Conservation (phyloP, 306 rosid genomes). For the Quercus alba region DNA sequence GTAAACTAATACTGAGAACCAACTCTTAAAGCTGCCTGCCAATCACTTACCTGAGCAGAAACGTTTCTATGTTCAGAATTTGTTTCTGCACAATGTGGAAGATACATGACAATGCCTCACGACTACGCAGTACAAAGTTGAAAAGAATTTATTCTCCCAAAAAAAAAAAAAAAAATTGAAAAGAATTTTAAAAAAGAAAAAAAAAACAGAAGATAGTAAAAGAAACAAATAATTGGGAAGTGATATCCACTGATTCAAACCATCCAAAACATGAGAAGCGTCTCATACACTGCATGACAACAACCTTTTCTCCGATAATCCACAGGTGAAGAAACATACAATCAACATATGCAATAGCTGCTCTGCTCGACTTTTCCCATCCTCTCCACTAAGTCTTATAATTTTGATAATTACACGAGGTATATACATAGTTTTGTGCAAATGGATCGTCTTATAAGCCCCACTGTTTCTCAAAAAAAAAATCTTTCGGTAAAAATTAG, state of each 20-base stretch:
- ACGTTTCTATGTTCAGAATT: conserved; percentile 84
- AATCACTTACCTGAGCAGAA: conserved; percentile 70
- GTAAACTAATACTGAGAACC: conserved; percentile 8
- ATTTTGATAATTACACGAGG: conserved; percentile 29
- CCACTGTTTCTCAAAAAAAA: not conserved
- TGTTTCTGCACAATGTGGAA: conserved; percentile 93
- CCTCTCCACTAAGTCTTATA: conserved; percentile 74
- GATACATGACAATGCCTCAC: conserved; percentile 84
- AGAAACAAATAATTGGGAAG: conserved; percentile 6
- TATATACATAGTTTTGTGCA: not conserved
- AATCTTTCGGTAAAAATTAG: not conserved
- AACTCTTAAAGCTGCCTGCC: not conserved
- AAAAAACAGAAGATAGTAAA: not conserved
- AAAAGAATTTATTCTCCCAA: not conserved
- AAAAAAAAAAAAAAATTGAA: not conserved
- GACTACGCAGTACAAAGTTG: conserved; percentile 71
- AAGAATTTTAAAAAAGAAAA: no score
- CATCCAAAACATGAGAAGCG: conserved; percentile 90
- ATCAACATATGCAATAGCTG: conserved; percentile 77
- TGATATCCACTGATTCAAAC: conserved; percentile 77
- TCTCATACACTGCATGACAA: conserved; percentile 84
- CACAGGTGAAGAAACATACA: conserved; percentile 76
- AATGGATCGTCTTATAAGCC: not conserved
- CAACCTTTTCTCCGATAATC: conserved; percentile 92
- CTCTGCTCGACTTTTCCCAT: conserved; percentile 97